These are phyloP conservation scores for Hippophae rhamnoides DNA, from an alignment of 306 rosid genomes.

Conservation along the genomic window DNA sequence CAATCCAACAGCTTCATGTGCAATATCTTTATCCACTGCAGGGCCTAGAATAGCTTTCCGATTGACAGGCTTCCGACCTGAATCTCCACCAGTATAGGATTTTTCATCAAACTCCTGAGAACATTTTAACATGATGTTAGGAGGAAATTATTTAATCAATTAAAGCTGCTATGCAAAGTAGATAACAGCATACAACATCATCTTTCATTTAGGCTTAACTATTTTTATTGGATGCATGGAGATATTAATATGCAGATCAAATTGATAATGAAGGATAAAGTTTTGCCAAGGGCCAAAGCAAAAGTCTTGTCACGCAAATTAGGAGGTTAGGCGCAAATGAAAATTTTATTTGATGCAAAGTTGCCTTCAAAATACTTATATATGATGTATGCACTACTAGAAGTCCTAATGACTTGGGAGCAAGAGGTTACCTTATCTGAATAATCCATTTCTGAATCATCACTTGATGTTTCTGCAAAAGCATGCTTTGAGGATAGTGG, in stretches of 20 bases:
- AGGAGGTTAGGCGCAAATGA: not conserved
- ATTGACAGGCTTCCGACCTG: constrained; percentile 53
- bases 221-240: not conserved
- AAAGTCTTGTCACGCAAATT: not conserved
- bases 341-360: too few species aligned
- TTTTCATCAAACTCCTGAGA: constrained; percentile 47
- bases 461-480: constrained; percentile 46
- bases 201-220: constrained; percentile 4
- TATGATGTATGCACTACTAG: not conserved
- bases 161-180: constrained; percentile 2
- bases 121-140: not conserved
- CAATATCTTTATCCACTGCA: constrained; percentile 76
- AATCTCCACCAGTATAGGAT: constrained; percentile 18
- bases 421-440: constrained; percentile 71
- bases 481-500: constrained; percentile 31
- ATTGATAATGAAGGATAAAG: constrained; percentile 5
- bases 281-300: not conserved
- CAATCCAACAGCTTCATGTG: constrained; percentile 86
- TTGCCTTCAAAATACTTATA: too few species aligned
- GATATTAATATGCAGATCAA: constrained; percentile 2
- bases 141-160: not conserved
- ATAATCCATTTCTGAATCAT: constrained; percentile 93
- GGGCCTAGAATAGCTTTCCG: constrained; percentile 77
- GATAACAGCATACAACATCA: not conserved
- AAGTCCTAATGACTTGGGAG: constrained; percentile 1